Conservation (phyloP, 2,329 filamentous ascomycete species). For the Beauveria varroae region DNA sequence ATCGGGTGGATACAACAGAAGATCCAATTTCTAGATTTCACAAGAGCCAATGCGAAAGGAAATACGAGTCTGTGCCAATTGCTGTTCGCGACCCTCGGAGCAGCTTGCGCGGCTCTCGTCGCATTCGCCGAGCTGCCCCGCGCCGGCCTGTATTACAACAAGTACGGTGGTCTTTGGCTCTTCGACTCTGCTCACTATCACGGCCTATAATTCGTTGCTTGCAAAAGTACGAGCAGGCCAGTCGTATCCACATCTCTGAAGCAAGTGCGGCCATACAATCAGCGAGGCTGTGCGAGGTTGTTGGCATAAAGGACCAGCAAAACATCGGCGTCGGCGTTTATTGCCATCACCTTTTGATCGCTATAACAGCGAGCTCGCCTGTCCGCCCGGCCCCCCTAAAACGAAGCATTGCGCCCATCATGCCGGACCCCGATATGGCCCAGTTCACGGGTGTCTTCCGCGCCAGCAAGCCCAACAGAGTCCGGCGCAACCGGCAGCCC, state of each 20-base stretch:
- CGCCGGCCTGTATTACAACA: neutral
- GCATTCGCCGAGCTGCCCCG: neutral
- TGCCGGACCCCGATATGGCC: slow-evolving; percentile 11
- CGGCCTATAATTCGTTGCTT: neutral
- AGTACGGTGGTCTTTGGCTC: neutral
- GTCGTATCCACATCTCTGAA: neutral
- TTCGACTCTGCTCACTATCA: neutral
- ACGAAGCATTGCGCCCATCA: neutral
- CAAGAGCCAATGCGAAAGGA: neutral
- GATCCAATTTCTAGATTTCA: too few species aligned
- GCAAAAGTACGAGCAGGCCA: neutral
- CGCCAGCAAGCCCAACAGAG: slow-evolving; percentile 24
- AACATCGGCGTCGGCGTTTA: neutral
- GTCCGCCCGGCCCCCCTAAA: too few species aligned
- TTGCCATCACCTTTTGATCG: too few species aligned
- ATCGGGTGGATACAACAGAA: too few species aligned
- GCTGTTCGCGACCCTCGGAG: too few species aligned
- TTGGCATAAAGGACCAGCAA: neutral
- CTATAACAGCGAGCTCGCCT: too few species aligned
- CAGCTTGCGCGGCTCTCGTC: neutral
- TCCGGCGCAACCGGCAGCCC: slow-evolving; percentile 32
- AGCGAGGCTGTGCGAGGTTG: neutral
- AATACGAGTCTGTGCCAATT: neutral
- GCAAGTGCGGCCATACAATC: too few species aligned
- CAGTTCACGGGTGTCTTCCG: slow-evolving; percentile 30